phyloP scores from a whole-genome alignment of 2,329 filamentous ascomycete genomes.

The Ilyonectria sp. region DNA sequence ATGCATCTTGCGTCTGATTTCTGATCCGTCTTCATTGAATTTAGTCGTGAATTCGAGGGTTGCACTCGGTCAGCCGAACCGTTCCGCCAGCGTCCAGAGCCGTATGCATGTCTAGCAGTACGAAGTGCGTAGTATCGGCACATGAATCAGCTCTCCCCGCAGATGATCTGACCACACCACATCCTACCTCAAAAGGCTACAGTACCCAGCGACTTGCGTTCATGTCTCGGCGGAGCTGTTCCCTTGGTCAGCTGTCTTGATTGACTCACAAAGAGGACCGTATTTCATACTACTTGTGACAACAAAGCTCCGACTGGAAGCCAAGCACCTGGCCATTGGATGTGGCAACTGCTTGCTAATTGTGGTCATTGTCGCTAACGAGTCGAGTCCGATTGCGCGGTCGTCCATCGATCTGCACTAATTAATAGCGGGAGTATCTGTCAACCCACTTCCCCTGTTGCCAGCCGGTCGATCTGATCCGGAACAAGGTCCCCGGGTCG shows the following conservation, averaged over 20 bases:
- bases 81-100: too few species aligned
- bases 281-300: neutral
- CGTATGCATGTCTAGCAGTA: neutral
- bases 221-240: neutral
- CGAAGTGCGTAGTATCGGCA: neutral
- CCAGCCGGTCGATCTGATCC: neutral
- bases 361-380: slow-evolving; percentile 7
- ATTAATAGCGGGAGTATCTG: slow-evolving; percentile 16
- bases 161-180: neutral
- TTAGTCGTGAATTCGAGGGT: neutral
- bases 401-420: slow-evolving; percentile 21
- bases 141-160: neutral
- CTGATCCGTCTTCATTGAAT: neutral
- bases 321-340: slow-evolving; percentile 11
- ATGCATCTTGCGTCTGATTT: neutral
- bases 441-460: slow-evolving; percentile 5
- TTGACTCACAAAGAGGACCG: neutral
- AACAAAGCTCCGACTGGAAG: neutral
- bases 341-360: slow-evolving; percentile 6
- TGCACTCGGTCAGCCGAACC: neutral
- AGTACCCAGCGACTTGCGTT: neutral
- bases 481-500: neutral
- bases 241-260: neutral
- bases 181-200: neutral
- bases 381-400: slow-evolving; percentile 10